Evolutionary conservation across 768 basidiomycete genomes (phyloP), one percentile per base, ranked within the genome.

Genomic region (Panaeolus cyanescens): DNA sequence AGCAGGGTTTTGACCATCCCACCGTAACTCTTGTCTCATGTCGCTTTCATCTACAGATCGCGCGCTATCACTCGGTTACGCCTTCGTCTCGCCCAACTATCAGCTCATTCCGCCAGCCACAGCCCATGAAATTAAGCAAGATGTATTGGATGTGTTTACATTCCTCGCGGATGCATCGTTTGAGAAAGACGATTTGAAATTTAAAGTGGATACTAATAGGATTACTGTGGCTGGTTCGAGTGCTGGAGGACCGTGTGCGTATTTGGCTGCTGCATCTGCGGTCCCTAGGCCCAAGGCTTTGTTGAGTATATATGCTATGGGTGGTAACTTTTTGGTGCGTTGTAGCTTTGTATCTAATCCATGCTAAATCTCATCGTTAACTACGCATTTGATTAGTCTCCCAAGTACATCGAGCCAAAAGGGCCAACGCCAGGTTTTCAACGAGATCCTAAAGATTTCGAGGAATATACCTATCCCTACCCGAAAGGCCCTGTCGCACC

Each of bases 11-110:
- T 31, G n/a, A 25, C 9, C 32, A 17, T 32, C 36, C 56, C 39
- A 61, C 45, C 28, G 34, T 59, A 28, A 42, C 32, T 30, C 59
- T 28, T 20, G 37, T 34, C 19, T n/a, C n/a, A 20, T 45, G 17
- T 33, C 58, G 6, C 39, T 40, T 28, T 13, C 8, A 42, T 37
- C 20, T 12, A 30, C 62, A 89, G 86, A 74, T 59, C 82, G 86
- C 15, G 72, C 81, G 7, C 72, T 74, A 20, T 70, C 68, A 1
- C 71, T 75, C 17, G 87, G 85, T 22, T 80, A 80, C 61, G 80
- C 78, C 3, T 86, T 90, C 69, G 76, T 90, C 42, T 85, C 85
- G 32, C 82, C 84, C 1, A 87, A 91, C 64, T 89, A 91, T 67
- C 78, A 81, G 10, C 81, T 91, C 6, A 60, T 90, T 12, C 82